Base-by-base conservation (phyloP, 208 protist species). In the Vickermania ingenoplastis region DNA sequence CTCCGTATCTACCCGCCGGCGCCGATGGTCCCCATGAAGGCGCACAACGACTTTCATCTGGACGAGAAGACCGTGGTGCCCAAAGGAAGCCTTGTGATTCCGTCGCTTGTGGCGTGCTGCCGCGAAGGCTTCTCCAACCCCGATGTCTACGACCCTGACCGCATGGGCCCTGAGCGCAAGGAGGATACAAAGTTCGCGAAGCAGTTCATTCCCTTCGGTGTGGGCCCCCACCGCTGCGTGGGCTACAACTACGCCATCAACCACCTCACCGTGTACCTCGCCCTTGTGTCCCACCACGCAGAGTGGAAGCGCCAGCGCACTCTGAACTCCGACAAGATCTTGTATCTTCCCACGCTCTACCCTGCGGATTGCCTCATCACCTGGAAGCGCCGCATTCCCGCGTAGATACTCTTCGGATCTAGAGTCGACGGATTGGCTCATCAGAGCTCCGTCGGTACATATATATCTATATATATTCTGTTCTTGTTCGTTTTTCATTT, bases 171-270 rank as follows among this genome's bases (percentile, higher is more conserved):
- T 25, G 87, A 93, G 78, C 77, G 91, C 21, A 75, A 87, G 66
- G 92, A 96, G 72, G 92, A 89, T 61, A 74, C 77, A 54, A 87
- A 92, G 61, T 87, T 91, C 62, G 68, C 81, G 50, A 92, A 93
- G 76, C 81, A 93, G 73, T 97, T 93, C 61, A 83, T 97, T 24
- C 85, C 90, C 1, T 97, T 97, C 61, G 92, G 92, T 56, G 72
- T 83, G 48, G 91, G 91, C 22, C 85, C 94, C 17, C 92, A 97
- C 72, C 84, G 83, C 59, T 97, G 94, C 70, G 76, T 96, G 28
- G 94, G 94, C 24, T 89, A 89, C 69, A 92, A 97, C 77, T 95
- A 97, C 59, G 92, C 90, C 56, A 95, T 96, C 60, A 96, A 95
- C 66, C 94, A 97, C 73, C 73, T 97, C 25, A 93, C 81, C 56